Evolutionary conservation across 2,329 filamentous ascomycete species (phyloP).

Genomic region (Epichloe typhina): DNA sequence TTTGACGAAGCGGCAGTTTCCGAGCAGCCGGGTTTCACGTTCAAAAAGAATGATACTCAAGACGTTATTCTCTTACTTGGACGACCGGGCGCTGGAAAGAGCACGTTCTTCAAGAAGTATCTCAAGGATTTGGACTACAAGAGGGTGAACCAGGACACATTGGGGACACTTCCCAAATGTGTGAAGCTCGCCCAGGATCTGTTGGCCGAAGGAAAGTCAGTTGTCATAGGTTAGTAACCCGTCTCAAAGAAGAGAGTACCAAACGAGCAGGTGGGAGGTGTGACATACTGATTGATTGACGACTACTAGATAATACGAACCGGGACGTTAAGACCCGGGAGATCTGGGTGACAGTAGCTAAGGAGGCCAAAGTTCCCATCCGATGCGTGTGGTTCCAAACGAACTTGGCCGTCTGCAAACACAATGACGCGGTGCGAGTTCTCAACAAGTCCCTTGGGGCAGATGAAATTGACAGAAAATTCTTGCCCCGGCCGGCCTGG

Average conservation of each 20-base stretch:
- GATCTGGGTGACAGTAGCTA: constrained; percentile 67
- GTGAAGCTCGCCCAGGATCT: constrained; percentile 58
- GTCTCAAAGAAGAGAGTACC: constrained; percentile 6
- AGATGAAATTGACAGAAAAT: constrained; percentile 47
- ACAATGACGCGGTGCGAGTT: constrained; percentile 78
- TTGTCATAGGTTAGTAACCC: constrained; percentile 57
- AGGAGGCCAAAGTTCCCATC: constrained; percentile 57
- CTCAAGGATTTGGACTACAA: constrained; percentile 68
- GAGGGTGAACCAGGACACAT: constrained; percentile 78
- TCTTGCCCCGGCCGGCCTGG: constrained; percentile 71
- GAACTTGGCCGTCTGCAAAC: constrained; percentile 54
- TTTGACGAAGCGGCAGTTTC: constrained; percentile 19
- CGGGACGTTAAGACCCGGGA: constrained; percentile 62
- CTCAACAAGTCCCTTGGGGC: constrained; percentile 65
- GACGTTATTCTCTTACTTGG: constrained; percentile 83
- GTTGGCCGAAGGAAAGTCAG: constrained; percentile 50
- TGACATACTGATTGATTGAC: neutral
- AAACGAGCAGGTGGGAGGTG: neutral
- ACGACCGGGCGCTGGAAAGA: constrained; percentile 82
- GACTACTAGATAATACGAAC: constrained; percentile 77
- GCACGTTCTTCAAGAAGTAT: constrained; percentile 72
- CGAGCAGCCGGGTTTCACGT: constrained; percentile 24
- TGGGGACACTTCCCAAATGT: constrained; percentile 61
- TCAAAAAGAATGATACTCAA: constrained; percentile 51
- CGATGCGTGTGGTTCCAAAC: constrained; percentile 80